A percentile compares a stretch with the other conserved stretches of the same genome.
Evolutionary conservation across 1,284 basidiomycete genomes (phyloP).

Genomic region (Ceratorhiza oryzae-sativae): DNA sequence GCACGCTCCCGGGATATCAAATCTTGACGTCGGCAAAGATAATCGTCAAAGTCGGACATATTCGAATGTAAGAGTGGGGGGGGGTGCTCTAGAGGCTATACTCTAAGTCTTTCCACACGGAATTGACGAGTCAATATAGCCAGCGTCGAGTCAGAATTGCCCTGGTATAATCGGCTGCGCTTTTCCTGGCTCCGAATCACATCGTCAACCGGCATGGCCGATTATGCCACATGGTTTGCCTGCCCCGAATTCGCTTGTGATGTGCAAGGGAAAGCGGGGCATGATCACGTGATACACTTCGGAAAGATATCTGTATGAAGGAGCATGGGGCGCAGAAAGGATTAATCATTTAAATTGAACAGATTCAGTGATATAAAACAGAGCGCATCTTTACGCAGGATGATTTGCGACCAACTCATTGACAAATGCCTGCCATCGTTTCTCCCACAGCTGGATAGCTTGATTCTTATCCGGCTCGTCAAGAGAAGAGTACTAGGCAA

Average conservation of each 20-base stretch:
- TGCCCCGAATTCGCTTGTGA: too few species aligned
- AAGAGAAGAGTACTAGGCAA: slow-evolving; percentile 1
- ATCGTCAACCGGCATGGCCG: slow-evolving; percentile 63
- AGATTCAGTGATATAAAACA: too few species aligned
- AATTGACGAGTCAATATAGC: not conserved
- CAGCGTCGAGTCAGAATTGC: not conserved
- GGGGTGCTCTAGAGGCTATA: not conserved
- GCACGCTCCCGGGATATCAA: slow-evolving; percentile 62
- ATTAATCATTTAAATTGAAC: too few species aligned
- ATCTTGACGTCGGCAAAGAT: slow-evolving; percentile 51
- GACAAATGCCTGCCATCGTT: slow-evolving; percentile 15
- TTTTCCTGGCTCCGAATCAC: slow-evolving; percentile 62
- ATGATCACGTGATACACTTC: too few species aligned
- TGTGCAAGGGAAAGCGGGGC: too few species aligned
- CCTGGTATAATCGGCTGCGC: not conserved
- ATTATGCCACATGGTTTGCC: not conserved
- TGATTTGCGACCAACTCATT: not conserved
- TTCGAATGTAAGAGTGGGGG: not conserved
- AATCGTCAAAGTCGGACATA: not conserved
- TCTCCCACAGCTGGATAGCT: slow-evolving; percentile 21
- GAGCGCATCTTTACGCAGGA: not conserved
- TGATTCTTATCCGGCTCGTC: not conserved
- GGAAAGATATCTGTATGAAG: too few species aligned
- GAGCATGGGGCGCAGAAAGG: too few species aligned
- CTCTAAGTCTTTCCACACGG: too few species aligned